phyloP scores from a whole-genome alignment of 2,329 filamentous ascomycete species.

The Colletotrichum sp. region DNA sequence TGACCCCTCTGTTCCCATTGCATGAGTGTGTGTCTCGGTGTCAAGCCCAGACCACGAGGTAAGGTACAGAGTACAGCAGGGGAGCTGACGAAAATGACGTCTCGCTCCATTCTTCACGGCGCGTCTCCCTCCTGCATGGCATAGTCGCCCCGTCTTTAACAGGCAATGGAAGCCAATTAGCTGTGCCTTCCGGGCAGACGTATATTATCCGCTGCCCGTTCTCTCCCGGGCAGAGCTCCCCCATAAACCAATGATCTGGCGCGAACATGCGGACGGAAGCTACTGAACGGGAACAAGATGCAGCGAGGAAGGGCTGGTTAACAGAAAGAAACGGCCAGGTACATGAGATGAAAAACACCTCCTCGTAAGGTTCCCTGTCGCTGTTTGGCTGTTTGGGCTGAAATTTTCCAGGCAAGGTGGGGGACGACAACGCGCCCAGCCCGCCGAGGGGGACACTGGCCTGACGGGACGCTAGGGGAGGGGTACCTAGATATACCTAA shows the following conservation, averaged over 20 bases:
- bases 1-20: not conserved
- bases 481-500: not conserved
- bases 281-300: not conserved
- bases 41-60: not conserved
- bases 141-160: not conserved
- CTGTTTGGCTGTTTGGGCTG: slow-evolving; percentile 11
- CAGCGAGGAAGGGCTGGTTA: not conserved
- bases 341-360: not conserved
- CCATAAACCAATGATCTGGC: not conserved
- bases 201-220: not conserved
- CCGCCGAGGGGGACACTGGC: not conserved
- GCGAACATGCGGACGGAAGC: not conserved
- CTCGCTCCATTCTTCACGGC: not conserved
- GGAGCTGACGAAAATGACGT: not conserved
- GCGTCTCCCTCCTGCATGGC: not conserved
- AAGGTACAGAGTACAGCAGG: not conserved
- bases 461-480: not conserved
- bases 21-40: not conserved
- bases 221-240: not conserved
- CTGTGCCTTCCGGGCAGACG: not conserved
- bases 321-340: not conserved
- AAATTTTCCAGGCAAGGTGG: slow-evolving; percentile 3
- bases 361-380: not conserved
- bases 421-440: not conserved
- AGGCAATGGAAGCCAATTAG: not conserved